Percentiles rank a stretch among this genome's conserved stretches.
phyloP scores from a whole-genome alignment of 2,329 filamentous ascomycete genomes.

The Plenodomus biglobosus region DNA sequence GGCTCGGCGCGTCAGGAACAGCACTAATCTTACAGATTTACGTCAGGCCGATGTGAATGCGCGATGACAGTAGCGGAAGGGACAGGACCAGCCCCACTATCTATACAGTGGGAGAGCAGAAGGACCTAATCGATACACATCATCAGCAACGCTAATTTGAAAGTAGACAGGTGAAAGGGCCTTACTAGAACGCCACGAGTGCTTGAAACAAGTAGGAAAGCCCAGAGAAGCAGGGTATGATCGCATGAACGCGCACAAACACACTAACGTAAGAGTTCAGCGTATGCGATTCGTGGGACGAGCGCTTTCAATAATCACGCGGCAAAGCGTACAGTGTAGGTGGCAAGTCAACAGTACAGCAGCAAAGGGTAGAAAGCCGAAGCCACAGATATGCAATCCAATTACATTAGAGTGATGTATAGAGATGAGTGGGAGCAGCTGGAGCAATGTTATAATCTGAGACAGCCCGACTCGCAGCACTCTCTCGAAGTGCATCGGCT shows the following conservation, averaged over 20 bases:
- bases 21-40: slow-evolving; percentile 7
- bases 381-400: slow-evolving; percentile 14
- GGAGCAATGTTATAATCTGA: slow-evolving; percentile 15
- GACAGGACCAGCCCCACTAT: slow-evolving; percentile 16
- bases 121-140: slow-evolving; percentile 15
- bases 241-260: slow-evolving; percentile 36
- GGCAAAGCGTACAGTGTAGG: slow-evolving; percentile 14
- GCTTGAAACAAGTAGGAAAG: slow-evolving; percentile 14
- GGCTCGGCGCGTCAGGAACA: slow-evolving; percentile 3
- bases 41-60: slow-evolving; percentile 16
- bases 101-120: slow-evolving; percentile 22
- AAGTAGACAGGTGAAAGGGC: slow-evolving; percentile 10
- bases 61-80: slow-evolving; percentile 8
- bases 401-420: slow-evolving; percentile 5
- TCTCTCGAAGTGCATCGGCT: slow-evolving; percentile 7
- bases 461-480: slow-evolving; percentile 6
- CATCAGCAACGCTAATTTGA: slow-evolving; percentile 23
- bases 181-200: slow-evolving; percentile 34
- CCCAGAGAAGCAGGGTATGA: slow-evolving; percentile 14
- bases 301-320: slow-evolving; percentile 5
- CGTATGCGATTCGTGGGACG: slow-evolving; percentile 23
- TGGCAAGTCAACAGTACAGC: slow-evolving; percentile 11
- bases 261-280: slow-evolving; percentile 27
- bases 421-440: slow-evolving; percentile 1
- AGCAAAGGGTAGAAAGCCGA: slow-evolving; percentile 23